These are phyloP conservation scores for Misopates orontium DNA, from an alignment of 257 asterid species.

Conservation along the genomic window DNA sequence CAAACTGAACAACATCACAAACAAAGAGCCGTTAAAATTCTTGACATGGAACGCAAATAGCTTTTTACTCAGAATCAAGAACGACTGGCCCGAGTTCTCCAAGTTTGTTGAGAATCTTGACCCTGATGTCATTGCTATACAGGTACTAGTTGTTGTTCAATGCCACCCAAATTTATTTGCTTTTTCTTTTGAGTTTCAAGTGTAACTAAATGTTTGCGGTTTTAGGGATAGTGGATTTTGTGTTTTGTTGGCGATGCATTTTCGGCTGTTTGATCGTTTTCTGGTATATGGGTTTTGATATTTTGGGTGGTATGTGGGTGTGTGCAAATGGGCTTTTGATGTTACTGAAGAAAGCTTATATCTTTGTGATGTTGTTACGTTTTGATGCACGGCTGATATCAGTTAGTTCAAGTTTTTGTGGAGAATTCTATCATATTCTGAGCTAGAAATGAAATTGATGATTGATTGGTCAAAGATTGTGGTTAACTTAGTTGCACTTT, in stretches of 20 bases:
- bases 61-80: slow-evolving; percentile 72
- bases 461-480: neutral
- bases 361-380: neutral
- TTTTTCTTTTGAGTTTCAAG: neutral
- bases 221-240: neutral
- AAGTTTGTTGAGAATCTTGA: slow-evolving; percentile 64
- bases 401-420: neutral
- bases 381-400: neutral
- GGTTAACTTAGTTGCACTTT: neutral
- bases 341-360: too few species aligned
- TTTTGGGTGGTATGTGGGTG: neutral
- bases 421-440: neutral
- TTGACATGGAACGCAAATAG: slow-evolving; percentile 96
- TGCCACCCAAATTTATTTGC: slow-evolving; percentile 8
- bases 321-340: neutral
- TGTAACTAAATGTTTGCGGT: slow-evolving; percentile 17
- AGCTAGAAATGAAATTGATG: slow-evolving; percentile 15
- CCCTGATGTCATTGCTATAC: slow-evolving; percentile 91
- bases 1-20: slow-evolving; percentile 23
- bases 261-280: neutral
- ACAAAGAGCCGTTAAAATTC: slow-evolving; percentile 70
- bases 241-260: neutral
- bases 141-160: slow-evolving; percentile 40
- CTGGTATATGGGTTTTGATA: neutral
- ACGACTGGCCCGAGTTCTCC: slow-evolving; percentile 72